A percentile compares a stretch with the other conserved stretches of the same genome.
Conservation (phyloP, 306 rosid genomes). For the Phaseolus lunatus region DNA sequence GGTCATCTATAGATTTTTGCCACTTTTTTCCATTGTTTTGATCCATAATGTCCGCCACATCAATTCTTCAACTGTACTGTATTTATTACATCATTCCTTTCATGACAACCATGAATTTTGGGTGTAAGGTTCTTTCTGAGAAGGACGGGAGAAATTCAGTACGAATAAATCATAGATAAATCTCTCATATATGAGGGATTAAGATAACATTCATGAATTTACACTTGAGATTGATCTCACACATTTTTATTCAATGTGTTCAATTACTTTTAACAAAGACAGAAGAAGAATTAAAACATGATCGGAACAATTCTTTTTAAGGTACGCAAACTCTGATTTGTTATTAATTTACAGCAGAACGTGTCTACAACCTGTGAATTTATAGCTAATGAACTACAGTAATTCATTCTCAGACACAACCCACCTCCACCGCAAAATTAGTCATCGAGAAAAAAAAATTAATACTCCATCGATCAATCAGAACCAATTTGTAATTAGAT, state of each 20-base stretch:
- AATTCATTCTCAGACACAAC: background rate
- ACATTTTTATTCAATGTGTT: too few species aligned
- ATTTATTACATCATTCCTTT: background rate
- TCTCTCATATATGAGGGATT: too few species aligned
- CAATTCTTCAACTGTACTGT: background rate
- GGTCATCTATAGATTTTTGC: background rate
- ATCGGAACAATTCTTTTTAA: too few species aligned
- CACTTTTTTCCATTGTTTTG: background rate
- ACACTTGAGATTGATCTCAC: too few species aligned
- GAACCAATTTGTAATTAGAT: constrained; percentile 30
- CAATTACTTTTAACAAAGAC: too few species aligned
- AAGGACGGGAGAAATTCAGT: too few species aligned
- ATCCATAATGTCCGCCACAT: background rate
- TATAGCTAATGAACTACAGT: background rate
- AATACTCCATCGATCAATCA: constrained; percentile 35
- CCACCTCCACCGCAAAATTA: background rate
- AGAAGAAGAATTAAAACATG: background rate
- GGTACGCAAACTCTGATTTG: too few species aligned
- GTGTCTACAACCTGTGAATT: background rate
- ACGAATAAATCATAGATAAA: too few species aligned
- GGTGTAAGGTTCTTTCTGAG: too few species aligned
- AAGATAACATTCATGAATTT: too few species aligned
- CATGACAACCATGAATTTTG: background rate
- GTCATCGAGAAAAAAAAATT: constrained; percentile 23
- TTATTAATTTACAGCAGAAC: background rate